Evolutionary conservation across 345 rosid species (phyloP).

Genomic region (Rhodamnia argentea): DNA sequence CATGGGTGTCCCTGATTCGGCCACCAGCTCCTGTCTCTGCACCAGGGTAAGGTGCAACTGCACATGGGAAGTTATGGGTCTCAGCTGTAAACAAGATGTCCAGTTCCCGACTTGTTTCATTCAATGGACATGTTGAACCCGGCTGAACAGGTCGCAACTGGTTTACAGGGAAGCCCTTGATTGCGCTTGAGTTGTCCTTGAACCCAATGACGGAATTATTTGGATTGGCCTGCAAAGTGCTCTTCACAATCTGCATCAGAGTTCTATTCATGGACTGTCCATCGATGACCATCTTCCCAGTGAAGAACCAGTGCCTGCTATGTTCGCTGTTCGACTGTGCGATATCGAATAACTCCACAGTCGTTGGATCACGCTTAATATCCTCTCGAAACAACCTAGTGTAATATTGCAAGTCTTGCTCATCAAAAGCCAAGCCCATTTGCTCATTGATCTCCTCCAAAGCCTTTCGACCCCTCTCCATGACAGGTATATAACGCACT

Average conservation of each 20-base stretch:
- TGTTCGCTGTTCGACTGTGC: constrained; percentile 97
- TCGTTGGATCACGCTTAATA: constrained; percentile 71
- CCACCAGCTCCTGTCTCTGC: constrained; percentile 99
- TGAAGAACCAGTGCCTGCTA: constrained; percentile 92
- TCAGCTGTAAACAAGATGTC: constrained; percentile 91
- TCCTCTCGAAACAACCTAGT: constrained; percentile 64
- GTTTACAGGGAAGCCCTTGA: constrained; percentile 65
- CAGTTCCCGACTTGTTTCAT: constrained; percentile 34
- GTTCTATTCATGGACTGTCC: constrained; percentile 72
- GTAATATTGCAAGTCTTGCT: constrained; percentile 87
- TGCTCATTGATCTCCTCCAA: constrained; percentile 81
- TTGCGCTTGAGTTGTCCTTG: constrained; percentile 93
- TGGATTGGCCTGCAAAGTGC: constrained; percentile 72
- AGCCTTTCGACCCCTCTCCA: constrained; percentile 80
- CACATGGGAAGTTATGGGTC: constrained; percentile 97
- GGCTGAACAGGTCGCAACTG: constrained; percentile 70
- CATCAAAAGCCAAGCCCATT: constrained; percentile 96
- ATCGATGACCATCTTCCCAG: constrained; percentile 79
- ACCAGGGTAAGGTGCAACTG: constrained; percentile 97
- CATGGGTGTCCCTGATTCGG: constrained; percentile 93
- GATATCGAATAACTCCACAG: constrained; percentile 87
- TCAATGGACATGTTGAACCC: constrained; percentile 50
- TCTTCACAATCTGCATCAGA: constrained; percentile 92
- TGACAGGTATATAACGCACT: constrained; percentile 55
- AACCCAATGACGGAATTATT: constrained; percentile 89